phyloP scores from a whole-genome alignment of 2,329 filamentous ascomycete species.

The Bipolaris oryzae region DNA sequence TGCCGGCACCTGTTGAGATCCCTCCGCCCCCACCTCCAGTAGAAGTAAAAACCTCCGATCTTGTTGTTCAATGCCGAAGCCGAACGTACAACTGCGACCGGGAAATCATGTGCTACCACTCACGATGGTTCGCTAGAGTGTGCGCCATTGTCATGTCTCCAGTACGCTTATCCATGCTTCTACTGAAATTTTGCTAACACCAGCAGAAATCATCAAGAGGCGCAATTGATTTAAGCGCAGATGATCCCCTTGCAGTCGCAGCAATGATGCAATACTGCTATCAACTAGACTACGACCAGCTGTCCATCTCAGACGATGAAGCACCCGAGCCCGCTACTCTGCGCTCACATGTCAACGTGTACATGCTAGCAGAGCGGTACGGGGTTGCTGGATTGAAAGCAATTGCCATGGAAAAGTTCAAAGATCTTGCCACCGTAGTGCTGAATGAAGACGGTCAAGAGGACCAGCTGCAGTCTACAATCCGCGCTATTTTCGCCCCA shows the following conservation, averaged over 20 bases:
- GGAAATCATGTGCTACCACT: slow-evolving; percentile 39
- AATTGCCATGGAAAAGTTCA: slow-evolving; percentile 37
- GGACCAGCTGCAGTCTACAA: slow-evolving; percentile 32
- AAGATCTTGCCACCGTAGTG: slow-evolving; percentile 28
- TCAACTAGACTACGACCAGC: slow-evolving; percentile 38
- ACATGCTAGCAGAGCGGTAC: slow-evolving; percentile 39
- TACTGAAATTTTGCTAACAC: slow-evolving; percentile 12
- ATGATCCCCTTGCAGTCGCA: slow-evolving; percentile 39
- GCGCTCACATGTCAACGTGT: slow-evolving; percentile 36
- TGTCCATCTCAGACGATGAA: slow-evolving; percentile 22
- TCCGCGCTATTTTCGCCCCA: slow-evolving; percentile 35
- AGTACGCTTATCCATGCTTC: slow-evolving; percentile 11
- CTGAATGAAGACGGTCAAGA: slow-evolving; percentile 32
- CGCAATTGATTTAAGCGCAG: slow-evolving; percentile 39
- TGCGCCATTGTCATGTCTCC: slow-evolving; percentile 34
- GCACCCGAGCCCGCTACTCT: slow-evolving; percentile 32
- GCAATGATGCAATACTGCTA: slow-evolving; percentile 46
- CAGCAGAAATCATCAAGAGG: slow-evolving; percentile 30
- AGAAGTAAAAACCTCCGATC: slow-evolving; percentile 33
- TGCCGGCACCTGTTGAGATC: background rate
- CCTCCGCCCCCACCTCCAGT: slow-evolving; percentile 5
- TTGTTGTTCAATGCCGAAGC: slow-evolving; percentile 35
- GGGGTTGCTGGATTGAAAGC: slow-evolving; percentile 32
- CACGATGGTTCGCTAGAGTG: slow-evolving; percentile 38
- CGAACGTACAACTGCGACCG: slow-evolving; percentile 42